phyloP scores from a whole-genome alignment of 164 flowering plant genomes.

The Euptelea pleiosperma region DNA sequence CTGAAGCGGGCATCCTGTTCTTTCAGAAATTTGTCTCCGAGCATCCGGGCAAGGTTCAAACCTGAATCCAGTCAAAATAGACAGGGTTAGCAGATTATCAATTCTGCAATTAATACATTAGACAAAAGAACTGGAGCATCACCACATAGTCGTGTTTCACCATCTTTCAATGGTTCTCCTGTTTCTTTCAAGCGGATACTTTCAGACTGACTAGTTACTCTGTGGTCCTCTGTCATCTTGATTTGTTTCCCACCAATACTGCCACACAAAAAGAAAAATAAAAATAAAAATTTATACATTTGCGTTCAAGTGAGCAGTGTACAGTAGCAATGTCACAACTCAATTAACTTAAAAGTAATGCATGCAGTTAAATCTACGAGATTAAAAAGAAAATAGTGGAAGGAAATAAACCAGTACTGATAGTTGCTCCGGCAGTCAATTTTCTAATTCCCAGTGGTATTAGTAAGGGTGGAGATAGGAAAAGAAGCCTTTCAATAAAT shows the following conservation, averaged over 20 bases:
- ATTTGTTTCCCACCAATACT: constrained; percentile 71
- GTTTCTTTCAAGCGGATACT: constrained; percentile 53
- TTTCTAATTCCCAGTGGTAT: neutral
- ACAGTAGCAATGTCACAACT: neutral
- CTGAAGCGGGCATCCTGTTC: constrained; percentile 89
- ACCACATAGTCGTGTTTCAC: constrained; percentile 90
- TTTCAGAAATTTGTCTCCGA: constrained; percentile 93
- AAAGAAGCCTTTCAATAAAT: too few relatives aligned
- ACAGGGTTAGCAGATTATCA: neutral
- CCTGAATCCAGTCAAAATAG: constrained; percentile 40
- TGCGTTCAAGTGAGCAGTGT: neutral
- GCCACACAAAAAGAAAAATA: constrained; percentile 13
- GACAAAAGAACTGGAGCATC: constrained; percentile 8
- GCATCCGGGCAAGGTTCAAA: constrained; percentile 90
- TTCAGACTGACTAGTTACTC: constrained; percentile 70
- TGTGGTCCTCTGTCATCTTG: constrained; percentile 92
- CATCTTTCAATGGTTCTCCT: constrained; percentile 79
- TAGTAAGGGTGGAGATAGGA: too few relatives aligned
- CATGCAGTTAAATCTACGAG: neutral
- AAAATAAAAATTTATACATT: neutral
- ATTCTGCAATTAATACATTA: neutral
- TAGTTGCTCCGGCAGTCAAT: neutral
- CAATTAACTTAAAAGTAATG: neutral
- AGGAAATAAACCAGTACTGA: neutral
- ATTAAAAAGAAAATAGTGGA: neutral